Evolutionary conservation across 169 alveolate species (phyloP).

Genomic region (Plasmodium reichenowi): DNA sequence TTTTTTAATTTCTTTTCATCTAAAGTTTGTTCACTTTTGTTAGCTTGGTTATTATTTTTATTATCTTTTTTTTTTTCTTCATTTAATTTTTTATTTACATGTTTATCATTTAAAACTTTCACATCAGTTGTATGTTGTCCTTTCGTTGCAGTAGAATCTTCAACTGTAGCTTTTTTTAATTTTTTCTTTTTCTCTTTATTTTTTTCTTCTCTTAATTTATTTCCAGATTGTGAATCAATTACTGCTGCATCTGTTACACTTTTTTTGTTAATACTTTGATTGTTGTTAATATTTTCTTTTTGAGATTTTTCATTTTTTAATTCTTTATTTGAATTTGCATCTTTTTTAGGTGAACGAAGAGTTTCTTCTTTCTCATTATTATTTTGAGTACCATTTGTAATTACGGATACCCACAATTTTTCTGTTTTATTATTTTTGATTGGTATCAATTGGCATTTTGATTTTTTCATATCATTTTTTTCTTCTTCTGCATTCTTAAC

Average conservation of each 20-base stretch:
- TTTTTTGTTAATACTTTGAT: not conserved
- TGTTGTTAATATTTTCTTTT: slow-evolving; percentile 3
- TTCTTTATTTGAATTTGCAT: slow-evolving; percentile 26
- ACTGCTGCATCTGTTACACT: not conserved
- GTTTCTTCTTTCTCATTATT: slow-evolving; percentile 28
- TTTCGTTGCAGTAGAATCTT: not conserved
- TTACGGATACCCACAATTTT: slow-evolving; percentile 61
- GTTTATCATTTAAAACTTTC: slow-evolving; percentile 1
- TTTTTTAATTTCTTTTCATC: slow-evolving; percentile 20
- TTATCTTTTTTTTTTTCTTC: slow-evolving; percentile 15
- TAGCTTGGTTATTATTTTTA: slow-evolving; percentile 10
- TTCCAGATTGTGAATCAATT: not conserved
- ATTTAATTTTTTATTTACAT: not conserved
- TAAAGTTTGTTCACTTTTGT: slow-evolving; percentile 13
- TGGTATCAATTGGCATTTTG: slow-evolving; percentile 41
- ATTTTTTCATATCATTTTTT: slow-evolving; percentile 34
- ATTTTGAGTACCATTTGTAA: slow-evolving; percentile 46
- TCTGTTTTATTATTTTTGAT: slow-evolving; percentile 45
- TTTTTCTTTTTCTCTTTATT: slow-evolving; percentile 26
- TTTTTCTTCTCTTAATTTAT: slow-evolving; percentile 28
- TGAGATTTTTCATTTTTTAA: slow-evolving; percentile 26
- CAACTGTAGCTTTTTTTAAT: not conserved
- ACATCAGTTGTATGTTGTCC: slow-evolving; percentile 12
- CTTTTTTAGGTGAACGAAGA: slow-evolving; percentile 18
- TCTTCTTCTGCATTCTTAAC: slow-evolving; percentile 3